A percentile compares a stretch with the other conserved stretches of the same genome.
phyloP scores from a whole-genome alignment of 257 asterid genomes.

The Henckelia pumila region DNA sequence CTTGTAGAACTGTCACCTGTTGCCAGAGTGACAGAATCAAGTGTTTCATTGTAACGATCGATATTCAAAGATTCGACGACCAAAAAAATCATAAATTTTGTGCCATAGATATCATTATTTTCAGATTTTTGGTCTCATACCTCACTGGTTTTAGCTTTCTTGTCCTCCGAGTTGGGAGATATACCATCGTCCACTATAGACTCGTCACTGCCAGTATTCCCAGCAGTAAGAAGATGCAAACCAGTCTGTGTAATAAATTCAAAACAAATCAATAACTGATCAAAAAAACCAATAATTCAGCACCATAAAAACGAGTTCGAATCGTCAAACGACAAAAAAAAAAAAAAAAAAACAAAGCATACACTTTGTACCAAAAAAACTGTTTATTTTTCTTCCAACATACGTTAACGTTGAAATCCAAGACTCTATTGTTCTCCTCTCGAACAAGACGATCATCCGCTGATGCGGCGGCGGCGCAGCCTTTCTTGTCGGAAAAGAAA shows the following conservation, averaged over 20 bases:
- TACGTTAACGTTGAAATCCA: constrained; percentile 68
- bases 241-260: constrained; percentile 47
- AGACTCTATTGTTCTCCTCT: constrained; percentile 14
- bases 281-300: background rate
- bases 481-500: constrained; percentile 59
- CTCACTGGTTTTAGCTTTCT: constrained; percentile 52
- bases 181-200: constrained; percentile 52
- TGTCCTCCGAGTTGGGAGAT: constrained; percentile 42
- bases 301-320: background rate
- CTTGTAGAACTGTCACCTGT: constrained; percentile 54
- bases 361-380: background rate
- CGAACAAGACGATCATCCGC: background rate
- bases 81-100: no score
- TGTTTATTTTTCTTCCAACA: constrained; percentile 9
- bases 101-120: no score
- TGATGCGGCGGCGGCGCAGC: constrained; percentile 13
- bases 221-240: constrained; percentile 68
- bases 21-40: background rate
- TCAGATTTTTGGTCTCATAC: constrained; percentile 25
- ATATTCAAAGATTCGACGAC: background rate
- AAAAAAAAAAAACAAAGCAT: background rate
- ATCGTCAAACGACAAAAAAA: background rate
- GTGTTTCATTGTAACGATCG: background rate
- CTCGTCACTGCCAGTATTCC: constrained; percentile 59
- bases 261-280: no score